Conservation (phyloP, 1,284 basidiomycete genomes). For the Gymnopus androsaceus region DNA sequence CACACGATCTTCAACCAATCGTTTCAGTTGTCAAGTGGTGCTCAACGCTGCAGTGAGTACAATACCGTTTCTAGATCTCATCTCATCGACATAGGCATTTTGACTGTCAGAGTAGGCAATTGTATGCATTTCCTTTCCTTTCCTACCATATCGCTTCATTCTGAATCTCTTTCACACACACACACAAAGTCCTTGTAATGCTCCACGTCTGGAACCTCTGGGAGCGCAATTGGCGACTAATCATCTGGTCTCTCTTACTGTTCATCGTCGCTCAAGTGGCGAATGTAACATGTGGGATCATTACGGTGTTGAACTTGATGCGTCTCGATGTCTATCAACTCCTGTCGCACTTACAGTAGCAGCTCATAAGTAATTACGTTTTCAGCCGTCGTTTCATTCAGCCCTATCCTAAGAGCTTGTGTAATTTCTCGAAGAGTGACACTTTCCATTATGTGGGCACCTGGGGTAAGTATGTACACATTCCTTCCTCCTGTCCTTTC, state of each 20-base stretch:
- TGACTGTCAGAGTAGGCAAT: neutral
- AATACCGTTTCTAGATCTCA: neutral
- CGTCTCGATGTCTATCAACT: no score
- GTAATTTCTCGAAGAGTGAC: neutral
- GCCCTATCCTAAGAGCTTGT: neutral
- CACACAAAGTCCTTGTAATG: constrained; percentile 8
- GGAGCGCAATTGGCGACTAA: neutral
- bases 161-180: neutral
- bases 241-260: neutral
- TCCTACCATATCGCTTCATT: neutral
- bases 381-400: constrained; percentile 1
- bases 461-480: constrained; percentile 7
- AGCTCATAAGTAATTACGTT: neutral
- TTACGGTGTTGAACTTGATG: neutral
- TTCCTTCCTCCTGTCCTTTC: neutral
- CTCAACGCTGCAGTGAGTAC: neutral
- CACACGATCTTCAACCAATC: neutral
- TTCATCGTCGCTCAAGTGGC: constrained; percentile 1
- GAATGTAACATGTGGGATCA: neutral
- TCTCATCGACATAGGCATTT: neutral
- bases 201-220: constrained; percentile 15
- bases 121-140: no score
- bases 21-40: neutral
- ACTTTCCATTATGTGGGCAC: neutral
- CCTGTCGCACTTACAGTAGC: no score